These are phyloP conservation scores for Candida frijolesensis DNA, from an alignment of 1,139 yeast genomes.

Conservation along the genomic window DNA sequence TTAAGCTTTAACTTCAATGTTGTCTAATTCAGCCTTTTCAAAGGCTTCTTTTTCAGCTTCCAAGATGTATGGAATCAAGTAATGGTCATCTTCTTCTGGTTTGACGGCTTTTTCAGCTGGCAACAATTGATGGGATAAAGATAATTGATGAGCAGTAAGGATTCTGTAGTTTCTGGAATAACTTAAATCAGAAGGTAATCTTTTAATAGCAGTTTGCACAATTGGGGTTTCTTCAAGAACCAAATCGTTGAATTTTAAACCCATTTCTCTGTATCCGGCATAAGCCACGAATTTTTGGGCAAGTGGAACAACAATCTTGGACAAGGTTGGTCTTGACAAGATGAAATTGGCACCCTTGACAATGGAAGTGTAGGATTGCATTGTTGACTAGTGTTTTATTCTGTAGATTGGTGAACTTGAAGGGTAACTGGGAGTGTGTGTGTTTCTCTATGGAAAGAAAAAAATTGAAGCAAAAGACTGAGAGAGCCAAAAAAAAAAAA, in stretches of 20 bases:
- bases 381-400: slow-evolving; percentile 20
- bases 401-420: background rate
- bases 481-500: background rate
- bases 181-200: slow-evolving; percentile 81
- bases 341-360: slow-evolving; percentile 82
- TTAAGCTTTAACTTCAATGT: slow-evolving; percentile 47
- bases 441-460: background rate
- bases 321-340: slow-evolving; percentile 76
- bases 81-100: slow-evolving; percentile 83
- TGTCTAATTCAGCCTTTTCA: slow-evolving; percentile 88
- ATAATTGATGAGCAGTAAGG: slow-evolving; percentile 86
- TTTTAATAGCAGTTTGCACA: slow-evolving; percentile 82
- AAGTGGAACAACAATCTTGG: slow-evolving; percentile 75
- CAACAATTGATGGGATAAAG: slow-evolving; percentile 81
- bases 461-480: slow-evolving; percentile 1
- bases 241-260: slow-evolving; percentile 85
- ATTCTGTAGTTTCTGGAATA: slow-evolving; percentile 93
- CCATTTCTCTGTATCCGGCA: slow-evolving; percentile 93
- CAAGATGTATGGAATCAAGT: slow-evolving; percentile 83
- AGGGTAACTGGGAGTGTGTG: background rate
- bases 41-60: slow-evolving; percentile 93
- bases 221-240: slow-evolving; percentile 84
- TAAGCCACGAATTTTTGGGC: slow-evolving; percentile 72
- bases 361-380: slow-evolving; percentile 81
- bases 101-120: slow-evolving; percentile 79